Evolutionary conservation across 495 filamentous ascomycete genomes (phyloP), one percentile per base, ranked within the genome.

Genomic region (Acidomyces sp.): DNA sequence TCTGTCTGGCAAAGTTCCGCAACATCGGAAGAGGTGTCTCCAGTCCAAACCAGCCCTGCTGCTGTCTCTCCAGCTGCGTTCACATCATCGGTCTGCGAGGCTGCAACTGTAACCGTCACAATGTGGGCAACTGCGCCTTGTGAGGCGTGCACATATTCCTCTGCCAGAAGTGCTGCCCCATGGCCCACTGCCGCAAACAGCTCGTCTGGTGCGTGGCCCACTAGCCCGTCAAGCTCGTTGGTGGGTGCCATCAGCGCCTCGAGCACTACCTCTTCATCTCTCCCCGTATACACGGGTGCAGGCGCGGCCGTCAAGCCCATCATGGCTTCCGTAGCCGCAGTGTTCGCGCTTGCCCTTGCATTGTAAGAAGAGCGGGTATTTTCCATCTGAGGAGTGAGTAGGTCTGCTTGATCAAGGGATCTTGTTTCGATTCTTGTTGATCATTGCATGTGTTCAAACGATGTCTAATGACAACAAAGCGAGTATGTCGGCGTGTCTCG

Each of bases 261-360:
- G n/a, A n/a, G n/a, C n/a, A n/a, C n/a, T n/a, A n/a, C n/a, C n/a
- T n/a, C n/a, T n/a, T n/a, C n/a, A n/a, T n/a, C n/a, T n/a, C n/a
- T n/a, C n/a, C n/a, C n/a, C n/a, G n/a, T n/a, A n/a, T n/a, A n/a
- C n/a, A 37, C 31, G n/a, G 30, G 30, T 19, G 41, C 41, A 15
- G 41, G 41, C 19, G 18, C 21, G 10, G 20, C 20, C 2, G 9
- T 34, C 3, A 43, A 43, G 41, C 41, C 41, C 2, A 20, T 37
- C 20, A 37, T 37, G 30, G 29, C 10, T 4, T 10, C 30, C 20
- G 11, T 43, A 15, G 41, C 19, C 7, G 41, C 41, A 15, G 15
- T 43, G 31, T 1, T 43, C 11, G 41, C 41, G 16, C 18, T 43
- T n/a, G 41, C 41, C 29, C 31, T 43, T 6, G 15, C 29, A 9